Evolutionary conservation across 306 rosid species (phyloP).

Genomic region (Crotalaria pallida): DNA sequence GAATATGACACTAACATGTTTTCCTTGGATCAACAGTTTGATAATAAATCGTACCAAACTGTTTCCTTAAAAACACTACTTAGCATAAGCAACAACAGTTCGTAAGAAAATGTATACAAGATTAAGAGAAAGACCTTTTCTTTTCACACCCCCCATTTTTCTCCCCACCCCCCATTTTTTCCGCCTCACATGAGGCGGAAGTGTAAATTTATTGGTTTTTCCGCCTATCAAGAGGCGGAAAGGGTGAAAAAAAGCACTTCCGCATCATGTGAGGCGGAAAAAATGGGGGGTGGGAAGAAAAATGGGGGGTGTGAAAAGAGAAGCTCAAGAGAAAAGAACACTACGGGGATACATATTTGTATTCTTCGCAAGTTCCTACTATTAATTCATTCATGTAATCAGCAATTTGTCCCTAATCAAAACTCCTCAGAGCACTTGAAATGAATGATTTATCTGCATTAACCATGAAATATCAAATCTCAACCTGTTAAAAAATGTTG

Average conservation of each 20-base stretch:
- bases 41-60: background rate
- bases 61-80: background rate
- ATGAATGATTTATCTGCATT: background rate
- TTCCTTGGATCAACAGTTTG: background rate
- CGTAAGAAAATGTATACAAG: background rate
- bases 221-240: too few relatives aligned
- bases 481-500: background rate
- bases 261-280: too few relatives aligned
- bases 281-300: too few relatives aligned
- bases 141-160: too few relatives aligned
- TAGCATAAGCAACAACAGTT: background rate
- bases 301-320: too few relatives aligned
- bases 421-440: background rate
- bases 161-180: too few relatives aligned
- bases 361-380: background rate
- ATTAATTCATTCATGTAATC: background rate
- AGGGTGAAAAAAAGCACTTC: too few relatives aligned
- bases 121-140: too few relatives aligned
- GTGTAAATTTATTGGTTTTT: too few relatives aligned
- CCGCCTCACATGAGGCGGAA: too few relatives aligned
- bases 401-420: background rate
- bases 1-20: slow-evolving; percentile 35
- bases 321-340: background rate
- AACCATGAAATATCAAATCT: background rate
- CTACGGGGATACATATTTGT: background rate